A percentile compares a stretch with the other conserved stretches of the same genome.
phyloP scores from a whole-genome alignment of 129 eudicot species.

The Tagetes patula region DNA sequence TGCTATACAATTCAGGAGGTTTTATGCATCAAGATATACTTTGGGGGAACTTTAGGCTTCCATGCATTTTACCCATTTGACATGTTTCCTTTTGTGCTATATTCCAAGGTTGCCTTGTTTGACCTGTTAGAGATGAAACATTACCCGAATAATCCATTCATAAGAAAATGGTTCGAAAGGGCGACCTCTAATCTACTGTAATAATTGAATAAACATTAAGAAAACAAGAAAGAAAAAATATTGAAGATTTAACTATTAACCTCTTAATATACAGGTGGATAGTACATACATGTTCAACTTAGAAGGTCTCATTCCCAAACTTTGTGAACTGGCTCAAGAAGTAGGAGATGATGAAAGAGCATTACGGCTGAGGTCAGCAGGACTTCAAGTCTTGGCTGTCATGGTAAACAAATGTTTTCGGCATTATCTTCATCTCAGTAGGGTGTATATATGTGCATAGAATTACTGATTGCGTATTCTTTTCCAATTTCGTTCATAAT shows the following conservation, averaged over 20 bases:
- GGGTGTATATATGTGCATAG: background rate
- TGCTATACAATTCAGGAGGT: background rate
- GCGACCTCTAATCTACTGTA: background rate
- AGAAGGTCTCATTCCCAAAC: constrained; percentile 77
- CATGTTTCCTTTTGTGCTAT: background rate
- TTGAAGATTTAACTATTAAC: background rate
- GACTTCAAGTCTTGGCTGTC: constrained; percentile 67
- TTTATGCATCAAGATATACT: background rate
- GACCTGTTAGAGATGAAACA: background rate
- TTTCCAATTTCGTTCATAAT: background rate
- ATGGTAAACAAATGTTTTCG: constrained; percentile 43
- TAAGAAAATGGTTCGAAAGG: background rate
- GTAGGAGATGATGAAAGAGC: constrained; percentile 70
- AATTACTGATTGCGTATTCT: constrained; percentile 7
- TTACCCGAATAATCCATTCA: background rate
- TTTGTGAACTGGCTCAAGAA: constrained; percentile 78
- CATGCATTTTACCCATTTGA: background rate
- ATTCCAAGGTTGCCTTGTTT: background rate
- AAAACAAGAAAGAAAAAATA: background rate
- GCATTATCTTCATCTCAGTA: constrained; percentile 16
- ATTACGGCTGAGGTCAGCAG: constrained; percentile 62
- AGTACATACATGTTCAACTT: constrained; percentile 75
- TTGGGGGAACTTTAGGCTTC: background rate
- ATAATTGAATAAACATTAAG: background rate
- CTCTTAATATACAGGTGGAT: constrained; percentile 46